These are phyloP conservation scores for Medicago ruthenica DNA, from an alignment of 306 rosid species.

Conservation along the genomic window DNA sequence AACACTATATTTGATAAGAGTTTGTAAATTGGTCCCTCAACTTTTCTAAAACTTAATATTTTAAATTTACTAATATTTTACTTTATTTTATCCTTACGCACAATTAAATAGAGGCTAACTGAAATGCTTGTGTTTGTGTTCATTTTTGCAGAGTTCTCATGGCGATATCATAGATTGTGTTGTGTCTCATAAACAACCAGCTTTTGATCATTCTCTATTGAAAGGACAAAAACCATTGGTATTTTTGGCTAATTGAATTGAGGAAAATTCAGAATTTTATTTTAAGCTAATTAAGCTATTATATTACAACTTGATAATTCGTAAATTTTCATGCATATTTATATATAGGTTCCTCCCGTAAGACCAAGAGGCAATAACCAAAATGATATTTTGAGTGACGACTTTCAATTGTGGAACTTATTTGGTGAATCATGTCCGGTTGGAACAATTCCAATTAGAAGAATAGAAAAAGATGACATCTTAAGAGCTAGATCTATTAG, in stretches of 20 bases:
- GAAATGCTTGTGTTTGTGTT: background rate
- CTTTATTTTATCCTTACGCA: too few species aligned
- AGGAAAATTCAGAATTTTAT: background rate
- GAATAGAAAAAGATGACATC: background rate
- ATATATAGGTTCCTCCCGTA: background rate
- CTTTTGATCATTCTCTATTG: slow-evolving; percentile 87
- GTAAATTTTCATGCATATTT: background rate
- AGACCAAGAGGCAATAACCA: background rate
- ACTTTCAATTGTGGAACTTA: background rate
- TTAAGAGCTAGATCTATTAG: background rate
- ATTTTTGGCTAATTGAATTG: background rate
- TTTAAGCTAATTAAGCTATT: background rate
- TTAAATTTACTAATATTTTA: too few species aligned
- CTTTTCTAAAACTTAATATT: too few species aligned
- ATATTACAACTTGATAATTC: background rate
- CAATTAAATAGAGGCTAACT: background rate
- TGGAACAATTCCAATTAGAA: background rate
- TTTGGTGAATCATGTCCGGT: background rate
- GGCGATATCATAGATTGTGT: slow-evolving; percentile 93
- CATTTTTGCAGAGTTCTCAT: slow-evolving; percentile 67
- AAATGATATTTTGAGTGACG: background rate
- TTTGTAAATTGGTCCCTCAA: too few species aligned
- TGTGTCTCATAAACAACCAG: slow-evolving; percentile 75
- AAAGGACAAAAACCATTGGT: slow-evolving; percentile 81
- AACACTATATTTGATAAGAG: too few species aligned